Base-by-base conservation (phyloP, 1,139 yeast species). In the Candida sanyaensis region DNA sequence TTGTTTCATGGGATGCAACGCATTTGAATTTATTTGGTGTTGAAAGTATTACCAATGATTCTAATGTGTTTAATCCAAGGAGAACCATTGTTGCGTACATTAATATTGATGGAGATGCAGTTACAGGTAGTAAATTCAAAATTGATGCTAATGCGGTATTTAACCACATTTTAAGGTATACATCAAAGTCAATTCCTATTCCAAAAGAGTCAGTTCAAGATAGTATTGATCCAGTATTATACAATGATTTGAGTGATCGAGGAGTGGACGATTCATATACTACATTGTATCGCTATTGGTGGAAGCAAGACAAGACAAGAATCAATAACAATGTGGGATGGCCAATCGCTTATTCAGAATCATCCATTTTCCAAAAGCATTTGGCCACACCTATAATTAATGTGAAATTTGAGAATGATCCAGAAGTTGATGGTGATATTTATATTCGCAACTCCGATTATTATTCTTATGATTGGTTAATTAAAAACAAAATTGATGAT, bases 1-100 rank as follows among this genome's bases (percentile, higher is more conserved):
- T 75, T 56, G 63, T 75, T 5, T 71, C 77, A 1, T 75, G 78
- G 75, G 80, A 75, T 55, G 78, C 74, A 1, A 59, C 72, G 13
- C 55, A 63, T 30, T 66, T 65, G 47, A 75, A 76, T 2, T 56
- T 65, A 21, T 47, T 69, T 12, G 79, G 79, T 0, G 60, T 74
- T 0, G 63, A 62, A 44, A 48, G 55, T 5, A 58, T 55, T 29
- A 54, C 64, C 5, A 63, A 66, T 34, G 70, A 67, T 43, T 45
- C 59, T 3, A 44, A 43, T 1, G 55, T 59, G 4, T 62, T 65
- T 44, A 59, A 55, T 41, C 37, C 52, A 8, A 67, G 61, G 42
- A 53, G 59, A 27, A 65, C 73, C 9, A 54, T 73, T 2, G 50
- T 74, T 17, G 66, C 71, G 2, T 75, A 71, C 52, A 69, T 75